Conservation (phyloP, 1,139 yeast genomes). For the Yamadazyma jaroonii region DNA sequence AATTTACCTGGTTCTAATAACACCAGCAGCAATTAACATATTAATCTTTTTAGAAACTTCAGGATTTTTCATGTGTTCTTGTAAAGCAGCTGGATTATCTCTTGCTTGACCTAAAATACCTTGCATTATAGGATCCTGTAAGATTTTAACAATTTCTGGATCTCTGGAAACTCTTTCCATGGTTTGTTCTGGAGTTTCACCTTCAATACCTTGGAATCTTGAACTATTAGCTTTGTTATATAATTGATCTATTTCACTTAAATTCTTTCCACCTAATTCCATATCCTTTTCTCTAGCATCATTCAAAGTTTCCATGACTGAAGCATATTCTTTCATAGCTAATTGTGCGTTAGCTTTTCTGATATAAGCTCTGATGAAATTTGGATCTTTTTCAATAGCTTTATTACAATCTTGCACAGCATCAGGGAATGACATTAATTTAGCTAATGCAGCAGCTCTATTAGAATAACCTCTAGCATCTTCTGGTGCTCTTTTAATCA, state of each 20-base stretch:
- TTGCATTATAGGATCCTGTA: conserved; percentile 97
- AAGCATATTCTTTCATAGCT: conserved; percentile 83
- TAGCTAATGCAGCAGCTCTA: conserved; percentile 95
- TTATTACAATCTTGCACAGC: conserved; percentile 88
- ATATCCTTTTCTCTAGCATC: conserved; percentile 74
- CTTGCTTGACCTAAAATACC: conserved; percentile 92
- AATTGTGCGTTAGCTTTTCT: conserved; percentile 95
- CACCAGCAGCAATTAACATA: conserved; percentile 93
- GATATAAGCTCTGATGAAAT: conserved; percentile 89
- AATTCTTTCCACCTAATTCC: conserved; percentile 58
- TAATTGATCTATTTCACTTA: conserved; percentile 79
- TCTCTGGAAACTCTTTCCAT: conserved; percentile 88
- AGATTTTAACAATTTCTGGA: conserved; percentile 87
- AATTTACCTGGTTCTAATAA: conserved; percentile 80
- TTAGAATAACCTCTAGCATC: conserved; percentile 98
- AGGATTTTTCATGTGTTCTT: conserved; percentile 97
- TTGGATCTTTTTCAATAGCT: conserved; percentile 87
- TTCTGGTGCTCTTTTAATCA: conserved; percentile 92
- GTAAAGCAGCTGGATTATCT: conserved; percentile 93
- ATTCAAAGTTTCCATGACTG: conserved; percentile 78
- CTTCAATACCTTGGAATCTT: conserved; percentile 77
- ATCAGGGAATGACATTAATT: conserved; percentile 95
- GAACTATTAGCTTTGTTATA: conserved; percentile 73
- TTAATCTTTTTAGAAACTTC: conserved; percentile 86
- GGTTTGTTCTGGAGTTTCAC: conserved; percentile 95